These are phyloP conservation scores for Tetrahymena elliotti DNA, from an alignment of 73 alveolate species.

Conservation along the genomic window DNA sequence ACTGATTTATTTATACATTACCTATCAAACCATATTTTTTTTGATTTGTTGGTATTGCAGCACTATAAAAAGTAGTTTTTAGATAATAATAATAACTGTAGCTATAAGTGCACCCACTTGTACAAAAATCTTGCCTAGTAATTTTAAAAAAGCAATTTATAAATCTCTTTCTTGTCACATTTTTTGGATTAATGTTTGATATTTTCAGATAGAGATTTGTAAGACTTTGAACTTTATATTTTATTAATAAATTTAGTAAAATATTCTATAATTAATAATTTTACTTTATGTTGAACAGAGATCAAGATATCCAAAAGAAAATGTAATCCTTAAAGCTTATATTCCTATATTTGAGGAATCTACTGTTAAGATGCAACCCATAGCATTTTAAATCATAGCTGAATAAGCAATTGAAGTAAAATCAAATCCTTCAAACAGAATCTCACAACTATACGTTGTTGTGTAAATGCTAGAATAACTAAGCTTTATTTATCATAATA, in stretches of 20 bases:
- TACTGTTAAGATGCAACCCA: not conserved
- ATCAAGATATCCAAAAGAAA: too few relatives aligned
- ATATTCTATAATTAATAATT: too few relatives aligned
- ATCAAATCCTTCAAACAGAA: not conserved
- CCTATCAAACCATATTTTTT: not conserved
- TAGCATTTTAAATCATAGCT: not conserved
- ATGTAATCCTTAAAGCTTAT: too few relatives aligned
- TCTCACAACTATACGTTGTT: too few relatives aligned
- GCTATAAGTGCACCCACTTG: not conserved
- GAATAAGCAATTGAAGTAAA: too few relatives aligned
- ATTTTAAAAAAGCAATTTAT: not conserved
- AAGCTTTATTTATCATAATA: not conserved
- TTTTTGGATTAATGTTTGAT: not conserved
- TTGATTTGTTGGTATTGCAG: not conserved
- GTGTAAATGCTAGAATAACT: too few relatives aligned
- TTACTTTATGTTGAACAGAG: too few relatives aligned
- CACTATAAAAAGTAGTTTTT: not conserved
- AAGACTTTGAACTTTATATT: not conserved
- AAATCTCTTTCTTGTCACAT: not conserved
- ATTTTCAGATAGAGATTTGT: not conserved
- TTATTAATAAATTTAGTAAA: too few relatives aligned
- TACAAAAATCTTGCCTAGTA: not conserved
- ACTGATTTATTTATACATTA: not conserved
- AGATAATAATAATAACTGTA: not conserved
- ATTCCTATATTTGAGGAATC: not conserved